These are phyloP conservation scores for Bretschneidera sinensis DNA, from an alignment of 345 rosid species.

Conservation along the genomic window DNA sequence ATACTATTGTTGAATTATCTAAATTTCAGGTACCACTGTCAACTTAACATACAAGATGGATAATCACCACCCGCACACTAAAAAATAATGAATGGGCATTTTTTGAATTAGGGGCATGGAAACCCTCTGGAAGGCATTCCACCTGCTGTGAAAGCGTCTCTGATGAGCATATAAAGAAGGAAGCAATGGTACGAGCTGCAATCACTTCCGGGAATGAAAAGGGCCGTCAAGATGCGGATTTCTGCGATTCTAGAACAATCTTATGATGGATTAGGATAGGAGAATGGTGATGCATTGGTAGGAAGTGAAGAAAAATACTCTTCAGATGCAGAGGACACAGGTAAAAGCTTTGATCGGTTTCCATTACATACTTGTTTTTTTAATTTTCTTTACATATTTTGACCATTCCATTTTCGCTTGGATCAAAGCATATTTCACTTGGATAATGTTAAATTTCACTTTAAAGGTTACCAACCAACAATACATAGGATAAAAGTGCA, in stretches of 20 bases:
- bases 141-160: conserved; percentile 78
- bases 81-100: conserved; percentile 7
- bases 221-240: conserved; percentile 72
- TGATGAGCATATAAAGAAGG: conserved; percentile 82
- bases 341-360: conserved; percentile 26
- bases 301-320: conserved; percentile 59
- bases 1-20: conserved; percentile 67
- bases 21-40: conserved; percentile 61
- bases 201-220: conserved; percentile 74
- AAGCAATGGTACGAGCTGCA: conserved; percentile 81
- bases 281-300: conserved; percentile 44
- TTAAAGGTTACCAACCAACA: too few relatives aligned
- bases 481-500: too few relatives aligned
- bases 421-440: too few relatives aligned
- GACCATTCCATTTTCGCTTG: too few relatives aligned
- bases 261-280: conserved; percentile 56
- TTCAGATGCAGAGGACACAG: conserved; percentile 62
- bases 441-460: too few relatives aligned
- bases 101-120: conserved; percentile 54
- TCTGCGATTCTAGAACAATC: conserved; percentile 75
- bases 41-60: background rate
- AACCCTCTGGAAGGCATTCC: conserved; percentile 86
- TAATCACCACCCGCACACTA: background rate
- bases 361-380: background rate
- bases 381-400: too few relatives aligned